Evolutionary conservation across 1,139 yeast genomes (phyloP).

Genomic region (Yamadazyma pseudoaaseri): DNA sequence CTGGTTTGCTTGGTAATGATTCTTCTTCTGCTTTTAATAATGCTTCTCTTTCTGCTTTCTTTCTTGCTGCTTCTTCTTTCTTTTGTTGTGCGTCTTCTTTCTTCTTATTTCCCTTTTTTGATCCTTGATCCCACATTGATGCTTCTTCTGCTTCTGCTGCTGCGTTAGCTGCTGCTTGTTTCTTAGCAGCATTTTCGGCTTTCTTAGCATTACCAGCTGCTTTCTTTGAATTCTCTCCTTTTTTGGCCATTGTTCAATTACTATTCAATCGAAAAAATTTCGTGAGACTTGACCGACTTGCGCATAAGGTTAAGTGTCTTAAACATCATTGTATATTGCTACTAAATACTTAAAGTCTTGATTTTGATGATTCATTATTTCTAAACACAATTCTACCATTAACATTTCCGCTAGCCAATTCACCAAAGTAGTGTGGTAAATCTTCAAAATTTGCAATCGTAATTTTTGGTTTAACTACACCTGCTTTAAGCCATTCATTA

Average conservation of each 20-base stretch:
- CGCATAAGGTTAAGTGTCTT: conserved; percentile 1
- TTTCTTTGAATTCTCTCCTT: conserved; percentile 60
- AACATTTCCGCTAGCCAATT: conserved; percentile 38
- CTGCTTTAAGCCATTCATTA: conserved; percentile 43
- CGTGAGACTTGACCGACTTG: conserved; percentile 2
- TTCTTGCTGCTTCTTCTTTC: conserved; percentile 62
- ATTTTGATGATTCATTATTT: conserved; percentile 19
- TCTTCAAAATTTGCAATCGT: conserved; percentile 31
- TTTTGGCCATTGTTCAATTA: conserved; percentile 66
- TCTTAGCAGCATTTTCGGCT: conserved; percentile 65
- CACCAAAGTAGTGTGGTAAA: conserved; percentile 34
- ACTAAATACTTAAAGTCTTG: conserved; percentile 1
- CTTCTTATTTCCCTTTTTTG: conserved; percentile 70
- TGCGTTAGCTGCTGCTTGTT: conserved; percentile 52
- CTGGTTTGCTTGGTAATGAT: conserved; percentile 58
- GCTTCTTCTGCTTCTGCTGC: conserved; percentile 56
- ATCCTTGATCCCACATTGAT: conserved; percentile 68
- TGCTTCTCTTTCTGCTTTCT: conserved; percentile 64
- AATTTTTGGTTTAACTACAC: conserved; percentile 40
- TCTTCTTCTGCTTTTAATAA: conserved; percentile 64
- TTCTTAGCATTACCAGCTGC: conserved; percentile 72
- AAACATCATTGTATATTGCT: neutral
- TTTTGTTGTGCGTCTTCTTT: conserved; percentile 62
- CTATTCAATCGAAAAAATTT: neutral
- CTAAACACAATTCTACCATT: conserved; percentile 46